A percentile compares a stretch with the other conserved stretches of the same genome.
phyloP scores from a whole-genome alignment of 495 filamentous ascomycete genomes.

The Aspergillus olivimuriae region DNA sequence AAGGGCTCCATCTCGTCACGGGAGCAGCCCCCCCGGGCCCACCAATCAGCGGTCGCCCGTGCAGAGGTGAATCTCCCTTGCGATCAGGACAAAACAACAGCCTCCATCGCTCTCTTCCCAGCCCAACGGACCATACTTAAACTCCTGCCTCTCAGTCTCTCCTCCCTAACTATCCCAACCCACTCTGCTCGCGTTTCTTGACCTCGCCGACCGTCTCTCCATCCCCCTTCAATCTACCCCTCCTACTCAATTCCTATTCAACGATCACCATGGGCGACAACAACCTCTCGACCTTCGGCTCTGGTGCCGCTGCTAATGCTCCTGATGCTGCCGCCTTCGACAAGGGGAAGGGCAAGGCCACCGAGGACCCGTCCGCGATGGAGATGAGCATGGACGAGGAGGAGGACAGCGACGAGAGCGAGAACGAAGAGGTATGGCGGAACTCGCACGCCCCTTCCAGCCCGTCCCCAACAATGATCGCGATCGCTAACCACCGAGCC shows the following conservation, averaged over 20 bases:
- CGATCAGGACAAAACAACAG: too few species aligned
- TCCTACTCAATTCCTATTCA: conserved; percentile 6
- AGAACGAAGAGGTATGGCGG: conserved; percentile 53
- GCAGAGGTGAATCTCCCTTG: conserved; percentile 15
- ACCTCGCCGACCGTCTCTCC: background rate
- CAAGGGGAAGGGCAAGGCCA: conserved; percentile 58
- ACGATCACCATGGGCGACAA: conserved; percentile 36
- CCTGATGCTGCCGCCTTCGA: conserved; percentile 31
- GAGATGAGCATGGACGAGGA: conserved; percentile 66
- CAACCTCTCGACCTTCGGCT: conserved; percentile 21
- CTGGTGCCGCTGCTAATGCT: conserved; percentile 27
- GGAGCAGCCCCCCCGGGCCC: conserved; percentile 14
- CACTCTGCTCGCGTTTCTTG: conserved; percentile 3
- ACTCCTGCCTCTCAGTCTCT: conserved; percentile 3
- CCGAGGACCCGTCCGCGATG: conserved; percentile 38
- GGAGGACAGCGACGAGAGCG: conserved; percentile 56
- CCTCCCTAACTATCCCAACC: background rate
- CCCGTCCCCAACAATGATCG: too few species aligned
- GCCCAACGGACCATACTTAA: too few species aligned
- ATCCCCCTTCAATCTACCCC: conserved; percentile 1
- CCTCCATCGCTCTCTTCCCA: background rate
- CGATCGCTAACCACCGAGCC: too few species aligned
- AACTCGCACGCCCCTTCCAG: background rate
- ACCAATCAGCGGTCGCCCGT: conserved; percentile 10
- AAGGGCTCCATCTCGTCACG: conserved; percentile 14